phyloP scores from a whole-genome alignment of 306 rosid genomes.

The Crotalaria pallida region DNA sequence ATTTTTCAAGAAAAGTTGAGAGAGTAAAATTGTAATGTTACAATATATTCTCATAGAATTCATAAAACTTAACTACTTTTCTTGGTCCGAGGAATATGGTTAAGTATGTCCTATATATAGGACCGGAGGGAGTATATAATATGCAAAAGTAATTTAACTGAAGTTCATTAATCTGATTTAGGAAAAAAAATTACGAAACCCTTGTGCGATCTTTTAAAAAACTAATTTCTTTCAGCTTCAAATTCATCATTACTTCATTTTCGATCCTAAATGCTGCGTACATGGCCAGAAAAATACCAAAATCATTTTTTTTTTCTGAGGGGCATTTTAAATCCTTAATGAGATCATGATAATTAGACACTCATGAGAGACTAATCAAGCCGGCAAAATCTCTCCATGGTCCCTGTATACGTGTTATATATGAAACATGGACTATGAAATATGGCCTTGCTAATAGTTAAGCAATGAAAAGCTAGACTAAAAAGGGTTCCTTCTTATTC shows the following conservation, averaged over 20 bases:
- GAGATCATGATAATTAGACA: slow-evolving; percentile 15
- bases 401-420: slow-evolving; percentile 25
- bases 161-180: too few relatives aligned
- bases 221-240: background rate
- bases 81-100: too few relatives aligned
- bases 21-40: too few relatives aligned
- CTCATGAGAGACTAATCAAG: slow-evolving; percentile 20
- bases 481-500: slow-evolving; percentile 54
- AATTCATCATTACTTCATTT: background rate
- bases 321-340: slow-evolving; percentile 9
- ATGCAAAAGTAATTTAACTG: too few relatives aligned
- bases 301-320: background rate
- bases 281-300: background rate
- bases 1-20: too few relatives aligned
- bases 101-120: too few relatives aligned
- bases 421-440: slow-evolving; percentile 17
- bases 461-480: slow-evolving; percentile 21
- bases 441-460: slow-evolving; percentile 5
- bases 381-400: slow-evolving; percentile 37
- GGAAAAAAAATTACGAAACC: too few relatives aligned
- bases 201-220: too few relatives aligned
- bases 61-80: too few relatives aligned
- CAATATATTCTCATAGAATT: too few relatives aligned
- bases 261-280: background rate
- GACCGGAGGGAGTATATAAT: too few relatives aligned